Evolutionary conservation across 2,329 filamentous ascomycete species (phyloP), one percentile per base, ranked within the genome.

Genomic region (Aureobasidium sp.): DNA sequence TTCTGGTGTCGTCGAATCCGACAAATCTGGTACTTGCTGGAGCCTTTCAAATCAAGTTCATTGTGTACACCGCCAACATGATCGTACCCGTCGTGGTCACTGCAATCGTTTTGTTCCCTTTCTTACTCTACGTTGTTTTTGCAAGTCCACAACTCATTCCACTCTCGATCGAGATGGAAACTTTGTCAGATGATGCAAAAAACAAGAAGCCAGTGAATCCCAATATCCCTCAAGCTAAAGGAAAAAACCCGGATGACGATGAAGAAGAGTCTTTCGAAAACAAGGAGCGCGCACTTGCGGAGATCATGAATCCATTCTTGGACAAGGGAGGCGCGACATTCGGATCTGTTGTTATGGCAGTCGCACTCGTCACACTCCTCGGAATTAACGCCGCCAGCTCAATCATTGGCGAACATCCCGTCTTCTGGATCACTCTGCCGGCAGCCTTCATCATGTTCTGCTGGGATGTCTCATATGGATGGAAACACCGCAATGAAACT

Each of bases 51-150:
- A 86, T 90, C 75, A 86, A 81, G 56, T 90, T 90, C 71, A 83
- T 90, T 68, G 78, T 82, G 44, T 90, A 90, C 68, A 90, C 87
- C 0, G 87, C 85, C n/a, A 89, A 90, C 69, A 88, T 90, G 81
- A 86, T 90, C 19, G 85, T 90, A 0, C 88, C 88, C 0, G 85
- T 88, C 1, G 74, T 89, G 24, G 75, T 82, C n/a, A 90, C 88
- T 0, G 86, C 81, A 2, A 77, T 90, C 17, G 73, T 89, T 0
- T 72, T 90, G 3, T 90, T 88, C 56, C 88, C 87, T 0, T 87
- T 89, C 65, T 71, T 91, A 5, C 75, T 90, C 0, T 90, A 87
- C 67, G 79, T 89, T 61, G 80, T 90, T 19, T 91, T 90, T 65
- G 79, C 81, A 1, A 79, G 86, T 63, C 80, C 85, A 53, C 73